These are phyloP conservation scores for Kondoa malvinella DNA, from an alignment of 768 basidiomycete species.

Conservation along the genomic window DNA sequence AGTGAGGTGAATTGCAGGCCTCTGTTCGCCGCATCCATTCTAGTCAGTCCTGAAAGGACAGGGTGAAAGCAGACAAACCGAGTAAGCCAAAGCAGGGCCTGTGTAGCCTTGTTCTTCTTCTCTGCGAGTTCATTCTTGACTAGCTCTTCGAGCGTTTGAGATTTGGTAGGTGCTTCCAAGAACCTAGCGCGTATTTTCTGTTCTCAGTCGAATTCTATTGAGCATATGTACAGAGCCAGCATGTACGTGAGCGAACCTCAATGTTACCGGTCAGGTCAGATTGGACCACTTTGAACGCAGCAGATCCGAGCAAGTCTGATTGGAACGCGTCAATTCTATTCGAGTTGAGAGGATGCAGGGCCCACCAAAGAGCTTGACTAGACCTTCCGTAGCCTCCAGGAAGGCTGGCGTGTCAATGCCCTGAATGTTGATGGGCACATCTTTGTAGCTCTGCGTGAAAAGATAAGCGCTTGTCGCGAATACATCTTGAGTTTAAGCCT, in stretches of 20 bases:
- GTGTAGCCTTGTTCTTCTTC: slow-evolving; percentile 74
- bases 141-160: slow-evolving; percentile 64
- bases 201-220: slow-evolving; percentile 3
- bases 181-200: slow-evolving; percentile 87
- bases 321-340: background rate
- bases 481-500: background rate
- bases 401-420: slow-evolving; percentile 80
- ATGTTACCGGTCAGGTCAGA: slow-evolving; percentile 83
- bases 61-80: slow-evolving; percentile 30
- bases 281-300: slow-evolving; percentile 69
- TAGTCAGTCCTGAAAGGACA: background rate
- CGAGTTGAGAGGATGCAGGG: background rate
- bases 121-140: slow-evolving; percentile 64
- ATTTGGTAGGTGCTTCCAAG: slow-evolving; percentile 46
- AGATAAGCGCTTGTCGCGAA: background rate
- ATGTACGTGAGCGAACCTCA: slow-evolving; percentile 39
- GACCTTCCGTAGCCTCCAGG: slow-evolving; percentile 69
- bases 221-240: background rate
- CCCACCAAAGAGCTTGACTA: slow-evolving; percentile 76
- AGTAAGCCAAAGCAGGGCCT: slow-evolving; percentile 84
- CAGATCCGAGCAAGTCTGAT: slow-evolving; percentile 71
- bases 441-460: slow-evolving; percentile 60
- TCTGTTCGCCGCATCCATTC: slow-evolving; percentile 31
- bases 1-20: slow-evolving; percentile 78
- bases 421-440: slow-evolving; percentile 66